Evolutionary conservation across 495 filamentous ascomycete species (phyloP).

Genomic region (Letharia columbiana): DNA sequence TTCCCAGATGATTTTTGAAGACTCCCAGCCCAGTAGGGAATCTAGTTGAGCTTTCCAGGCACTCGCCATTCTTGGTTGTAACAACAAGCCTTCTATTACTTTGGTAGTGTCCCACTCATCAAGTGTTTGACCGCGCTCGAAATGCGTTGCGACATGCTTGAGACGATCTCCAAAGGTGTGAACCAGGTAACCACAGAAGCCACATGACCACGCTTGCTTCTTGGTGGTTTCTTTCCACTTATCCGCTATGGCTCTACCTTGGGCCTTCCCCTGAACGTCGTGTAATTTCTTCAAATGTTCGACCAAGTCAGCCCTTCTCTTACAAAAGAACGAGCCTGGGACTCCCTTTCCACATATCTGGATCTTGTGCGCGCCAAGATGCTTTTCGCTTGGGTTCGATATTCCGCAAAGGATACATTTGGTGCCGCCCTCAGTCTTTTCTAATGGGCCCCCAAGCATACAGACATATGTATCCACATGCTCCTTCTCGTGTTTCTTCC

Average conservation of each 20-base stretch:
- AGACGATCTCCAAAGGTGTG: not conserved
- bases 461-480: slow-evolving; percentile 6
- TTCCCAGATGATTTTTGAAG: not conserved
- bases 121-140: not conserved
- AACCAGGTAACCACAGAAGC: not conserved
- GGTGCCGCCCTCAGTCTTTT: not conserved
- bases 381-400: not conserved
- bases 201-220: slow-evolving; percentile 10
- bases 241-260: not conserved
- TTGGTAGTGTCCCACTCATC: slow-evolving; percentile 3
- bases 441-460: slow-evolving; percentile 7
- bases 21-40: not conserved
- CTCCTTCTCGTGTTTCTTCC: slow-evolving; percentile 9
- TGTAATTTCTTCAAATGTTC: slow-evolving; percentile 1
- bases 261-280: not conserved
- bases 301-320: not conserved
- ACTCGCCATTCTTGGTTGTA: not conserved
- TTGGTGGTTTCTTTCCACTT: slow-evolving; percentile 3
- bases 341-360: not conserved
- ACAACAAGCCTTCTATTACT: slow-evolving; percentile 6
- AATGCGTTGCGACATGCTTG: slow-evolving; percentile 10
- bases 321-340: not conserved
- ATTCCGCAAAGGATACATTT: slow-evolving; percentile 2
- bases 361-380: not conserved
- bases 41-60: not conserved